Conservation (phyloP, 2,329 filamentous ascomycete genomes). For the Dissoconium aciculare region DNA sequence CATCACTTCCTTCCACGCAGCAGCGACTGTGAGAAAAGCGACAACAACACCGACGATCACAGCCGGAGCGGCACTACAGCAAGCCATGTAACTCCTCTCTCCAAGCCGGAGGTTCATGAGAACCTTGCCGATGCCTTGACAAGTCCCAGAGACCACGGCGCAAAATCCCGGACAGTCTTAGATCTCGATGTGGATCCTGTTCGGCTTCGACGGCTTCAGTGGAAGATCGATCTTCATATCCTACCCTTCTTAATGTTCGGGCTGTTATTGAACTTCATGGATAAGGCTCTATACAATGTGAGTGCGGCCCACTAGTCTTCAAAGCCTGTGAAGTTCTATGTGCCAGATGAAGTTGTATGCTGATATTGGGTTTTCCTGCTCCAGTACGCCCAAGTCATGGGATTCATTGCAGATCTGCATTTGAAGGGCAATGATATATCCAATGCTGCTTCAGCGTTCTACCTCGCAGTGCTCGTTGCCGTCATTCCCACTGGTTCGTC, state of each 20-base stretch:
- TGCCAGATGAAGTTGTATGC: slow-evolving; percentile 1
- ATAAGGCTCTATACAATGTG: slow-evolving; percentile 51
- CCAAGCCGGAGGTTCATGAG: no score
- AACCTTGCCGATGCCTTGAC: no score
- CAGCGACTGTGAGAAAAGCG: no score
- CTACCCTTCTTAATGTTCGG: slow-evolving; percentile 47
- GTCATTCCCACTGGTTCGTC: slow-evolving; percentile 38
- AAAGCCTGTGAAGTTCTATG: neutral
- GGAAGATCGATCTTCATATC: slow-evolving; percentile 44
- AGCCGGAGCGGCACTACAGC: no score
- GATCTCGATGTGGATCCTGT: no score
- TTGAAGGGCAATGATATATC: slow-evolving; percentile 47
- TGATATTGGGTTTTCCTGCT: no score
- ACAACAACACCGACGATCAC: no score
- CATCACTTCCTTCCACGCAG: no score
- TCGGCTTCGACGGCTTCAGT: slow-evolving; percentile 13
- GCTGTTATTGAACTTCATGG: slow-evolving; percentile 48
- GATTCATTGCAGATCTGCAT: slow-evolving; percentile 39
- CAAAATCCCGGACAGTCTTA: no score
- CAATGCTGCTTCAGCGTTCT: slow-evolving; percentile 47
- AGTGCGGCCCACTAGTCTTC: no score
- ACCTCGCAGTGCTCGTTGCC: slow-evolving; percentile 44
- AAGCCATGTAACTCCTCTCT: no score
- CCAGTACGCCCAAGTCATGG: slow-evolving; percentile 56
- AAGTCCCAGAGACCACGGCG: no score